These are phyloP conservation scores for Blastomyces emzantsi DNA, from an alignment of 2,329 filamentous ascomycete species.

Conservation along the genomic window DNA sequence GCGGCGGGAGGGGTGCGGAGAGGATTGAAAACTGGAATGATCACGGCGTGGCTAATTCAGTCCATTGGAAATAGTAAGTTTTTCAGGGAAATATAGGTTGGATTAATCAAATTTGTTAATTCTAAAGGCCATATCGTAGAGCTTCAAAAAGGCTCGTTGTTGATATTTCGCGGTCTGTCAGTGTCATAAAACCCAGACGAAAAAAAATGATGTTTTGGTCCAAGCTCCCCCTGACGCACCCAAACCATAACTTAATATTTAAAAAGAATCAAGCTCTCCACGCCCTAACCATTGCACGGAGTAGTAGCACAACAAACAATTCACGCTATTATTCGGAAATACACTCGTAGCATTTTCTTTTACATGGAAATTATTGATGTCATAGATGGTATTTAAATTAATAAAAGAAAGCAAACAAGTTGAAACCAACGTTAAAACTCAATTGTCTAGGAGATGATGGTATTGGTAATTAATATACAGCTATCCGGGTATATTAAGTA, in stretches of 20 bases:
- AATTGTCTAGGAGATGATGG: not conserved
- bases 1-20: not conserved
- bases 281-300: too few relatives aligned
- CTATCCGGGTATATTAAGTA: not conserved
- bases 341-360: too few relatives aligned
- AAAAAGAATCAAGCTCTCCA: too few relatives aligned
- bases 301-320: too few relatives aligned
- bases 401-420: too few relatives aligned
- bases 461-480: not conserved
- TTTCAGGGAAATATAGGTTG: not conserved
- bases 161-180: not conserved
- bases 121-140: not conserved
- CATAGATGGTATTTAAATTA: too few relatives aligned
- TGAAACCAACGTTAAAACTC: too few relatives aligned
- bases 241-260: not conserved
- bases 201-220: not conserved
- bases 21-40: not conserved
- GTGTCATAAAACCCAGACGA: not conserved
- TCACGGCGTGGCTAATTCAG: not conserved
- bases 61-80: not conserved
- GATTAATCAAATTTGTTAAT: not conserved
- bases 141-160: not conserved
- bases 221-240: not conserved
- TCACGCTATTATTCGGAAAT: too few relatives aligned
- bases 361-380: too few relatives aligned